Conservation (phyloP, 148 eudicot species). For the Vaccinium vitisidaea region DNA sequence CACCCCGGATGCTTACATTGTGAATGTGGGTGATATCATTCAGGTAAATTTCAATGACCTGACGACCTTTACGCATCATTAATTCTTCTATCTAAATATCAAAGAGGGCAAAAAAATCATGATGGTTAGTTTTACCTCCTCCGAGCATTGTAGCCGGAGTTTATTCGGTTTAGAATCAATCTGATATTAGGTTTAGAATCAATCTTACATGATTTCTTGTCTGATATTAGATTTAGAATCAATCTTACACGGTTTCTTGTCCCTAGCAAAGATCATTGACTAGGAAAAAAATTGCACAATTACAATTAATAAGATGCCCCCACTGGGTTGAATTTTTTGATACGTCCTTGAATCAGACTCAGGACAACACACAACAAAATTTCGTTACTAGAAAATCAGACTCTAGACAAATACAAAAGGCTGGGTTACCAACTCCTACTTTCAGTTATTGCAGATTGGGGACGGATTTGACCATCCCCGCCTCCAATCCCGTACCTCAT, state of each 20-base stretch:
- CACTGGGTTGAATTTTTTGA: no score
- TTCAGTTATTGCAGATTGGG: background rate
- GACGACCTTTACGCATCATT: background rate
- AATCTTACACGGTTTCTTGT: no score
- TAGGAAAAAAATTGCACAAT: no score
- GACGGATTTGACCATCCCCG: no score
- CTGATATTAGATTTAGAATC: no score
- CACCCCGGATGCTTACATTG: constrained; percentile 36
- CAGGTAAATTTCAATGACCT: constrained; percentile 25
- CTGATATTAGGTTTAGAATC: no score
- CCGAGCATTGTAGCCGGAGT: background rate
- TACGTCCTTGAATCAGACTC: background rate
- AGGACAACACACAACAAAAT: background rate
- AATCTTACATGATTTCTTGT: no score
- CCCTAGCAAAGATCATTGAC: no score
- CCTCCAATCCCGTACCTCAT: no score
- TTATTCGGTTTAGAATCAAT: background rate
- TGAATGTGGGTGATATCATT: constrained; percentile 45
- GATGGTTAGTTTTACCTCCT: background rate
- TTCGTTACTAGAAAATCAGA: background rate
- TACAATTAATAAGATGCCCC: no score
- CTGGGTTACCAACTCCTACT: background rate
- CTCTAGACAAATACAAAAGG: background rate
- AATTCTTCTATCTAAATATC: background rate
- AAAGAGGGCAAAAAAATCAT: background rate